Evolutionary conservation across 129 eudicot genomes (phyloP).

Genomic region (Flaveria bidentis): DNA sequence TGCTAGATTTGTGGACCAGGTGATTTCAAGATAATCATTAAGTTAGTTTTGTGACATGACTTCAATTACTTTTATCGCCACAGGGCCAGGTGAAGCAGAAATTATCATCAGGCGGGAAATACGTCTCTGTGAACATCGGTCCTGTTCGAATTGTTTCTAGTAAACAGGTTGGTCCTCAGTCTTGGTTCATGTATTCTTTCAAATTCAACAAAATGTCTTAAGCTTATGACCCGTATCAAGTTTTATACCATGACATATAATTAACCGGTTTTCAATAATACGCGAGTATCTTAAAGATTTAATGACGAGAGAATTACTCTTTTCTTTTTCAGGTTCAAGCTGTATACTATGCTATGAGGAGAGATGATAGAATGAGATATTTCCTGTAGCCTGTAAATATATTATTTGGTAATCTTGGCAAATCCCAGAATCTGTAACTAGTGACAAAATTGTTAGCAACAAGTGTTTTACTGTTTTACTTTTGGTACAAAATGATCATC

Average conservation of each 20-base stretch:
- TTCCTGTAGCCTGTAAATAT: slow-evolving; percentile 48
- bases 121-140: slow-evolving; percentile 92
- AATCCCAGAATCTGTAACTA: not conserved
- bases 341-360: slow-evolving; percentile 91
- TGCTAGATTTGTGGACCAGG: no score
- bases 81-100: slow-evolving; percentile 94
- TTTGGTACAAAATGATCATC: not conserved
- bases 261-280: no score
- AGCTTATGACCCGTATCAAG: not conserved
- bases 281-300: not conserved
- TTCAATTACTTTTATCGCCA: not conserved
- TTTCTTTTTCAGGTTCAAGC: slow-evolving; percentile 83
- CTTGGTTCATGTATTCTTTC: slow-evolving; percentile 9
- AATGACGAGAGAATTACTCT: not conserved
- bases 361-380: slow-evolving; percentile 90
- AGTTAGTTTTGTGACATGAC: not conserved
- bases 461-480: not conserved
- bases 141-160: slow-evolving; percentile 89
- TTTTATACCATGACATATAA: not conserved
- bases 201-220: slow-evolving; percentile 6
- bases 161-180: slow-evolving; percentile 64
- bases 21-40: not conserved
- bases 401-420: not conserved
- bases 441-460: not conserved
- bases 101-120: slow-evolving; percentile 90